A percentile compares a stretch with the other conserved stretches of the same genome.
phyloP scores from a whole-genome alignment of 1,139 yeast species.

The Saccharomycopsis hybrid region DNA sequence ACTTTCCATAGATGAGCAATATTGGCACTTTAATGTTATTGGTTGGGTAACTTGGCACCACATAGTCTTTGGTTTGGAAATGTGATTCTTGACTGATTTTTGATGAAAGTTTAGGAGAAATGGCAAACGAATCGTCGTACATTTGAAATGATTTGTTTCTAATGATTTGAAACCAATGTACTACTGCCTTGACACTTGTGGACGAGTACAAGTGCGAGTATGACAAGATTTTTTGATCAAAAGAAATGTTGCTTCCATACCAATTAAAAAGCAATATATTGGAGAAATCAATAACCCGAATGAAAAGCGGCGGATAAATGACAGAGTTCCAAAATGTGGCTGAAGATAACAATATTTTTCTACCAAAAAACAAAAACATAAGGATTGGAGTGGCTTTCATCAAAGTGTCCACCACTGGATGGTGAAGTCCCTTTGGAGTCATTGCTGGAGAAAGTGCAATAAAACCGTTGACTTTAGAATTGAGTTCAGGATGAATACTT shows the following conservation, averaged over 20 bases:
- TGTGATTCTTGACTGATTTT: constrained; percentile 35
- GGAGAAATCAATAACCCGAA: constrained; percentile 57
- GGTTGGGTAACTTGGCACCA: constrained; percentile 57
- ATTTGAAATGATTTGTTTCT: constrained; percentile 65
- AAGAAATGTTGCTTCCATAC: constrained; percentile 58
- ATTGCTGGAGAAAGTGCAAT: constrained; percentile 85
- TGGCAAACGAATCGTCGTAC: constrained; percentile 51
- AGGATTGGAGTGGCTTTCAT: constrained; percentile 65
- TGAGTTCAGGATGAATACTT: constrained; percentile 54
- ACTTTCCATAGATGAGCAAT: constrained; percentile 64
- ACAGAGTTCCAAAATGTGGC: constrained; percentile 69
- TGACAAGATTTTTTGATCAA: constrained; percentile 63
- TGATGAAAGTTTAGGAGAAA: constrained; percentile 26
- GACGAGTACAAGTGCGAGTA: constrained; percentile 79
- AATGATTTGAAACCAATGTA: constrained; percentile 91
- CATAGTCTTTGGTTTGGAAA: constrained; percentile 45
- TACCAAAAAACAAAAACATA: constrained; percentile 59
- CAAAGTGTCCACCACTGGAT: constrained; percentile 61
- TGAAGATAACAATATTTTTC: constrained; percentile 59
- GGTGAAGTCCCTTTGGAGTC: constrained; percentile 74
- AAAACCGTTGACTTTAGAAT: constrained; percentile 55
- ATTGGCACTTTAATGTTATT: constrained; percentile 56
- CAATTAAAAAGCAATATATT: constrained; percentile 62
- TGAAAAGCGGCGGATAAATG: constrained; percentile 70
- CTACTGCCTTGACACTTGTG: constrained; percentile 78